Base-by-base conservation (phyloP, 768 basidiomycete species). In the Xerocomellus chrysenteron region DNA sequence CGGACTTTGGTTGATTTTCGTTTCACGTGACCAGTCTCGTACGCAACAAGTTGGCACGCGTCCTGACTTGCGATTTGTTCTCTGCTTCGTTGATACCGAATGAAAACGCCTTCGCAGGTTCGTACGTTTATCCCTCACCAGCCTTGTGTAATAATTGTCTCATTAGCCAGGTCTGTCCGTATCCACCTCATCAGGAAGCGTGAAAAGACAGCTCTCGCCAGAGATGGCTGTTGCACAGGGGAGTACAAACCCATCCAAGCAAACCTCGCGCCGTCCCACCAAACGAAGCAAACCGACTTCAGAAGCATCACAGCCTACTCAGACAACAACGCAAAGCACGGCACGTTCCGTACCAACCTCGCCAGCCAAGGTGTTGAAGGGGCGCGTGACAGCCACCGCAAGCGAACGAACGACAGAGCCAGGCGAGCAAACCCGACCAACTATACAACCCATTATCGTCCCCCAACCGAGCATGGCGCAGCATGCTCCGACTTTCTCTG, bases 11-110 rank as follows among this genome's bases (percentile, higher is more conserved):
- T 60, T 68, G 70, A 63, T 48, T 68, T 71, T 41, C 21, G 1
- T 1, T 35, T 28, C 68, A 69, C 70, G 70, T 69, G 68, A 71
- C 56, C 30, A 3, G 32, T 42, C 52, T 45, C 57, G 56, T 50
- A 26, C 11, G 2, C 14, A 19, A 35, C 35, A 35, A 35, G 35
- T n/a, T 24, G 7, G 32, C 32, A 12, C 56, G 37, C 49, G 40
- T 26, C 39, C 14, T 10, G 30, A 12, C 12, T 21, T 30, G 21
- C 46, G 7, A 42, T 55, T 24, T 32, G 5, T 26, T 28, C n/a
- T 46, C 51, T 5, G 3, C 35, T 19, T 32, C 32, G 10, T 33
- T 36, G 9, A 33, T 16, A n/a, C 13, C 1, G 16, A 35, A 32
- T 9, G 21, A 58, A 36, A n/a, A 68, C 62, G 67, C 51, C 46